Percentiles rank a stretch among this genome's conserved stretches.
Evolutionary conservation across 140 eudicot genomes (phyloP).

Genomic region (Erigeron philadelphicus): DNA sequence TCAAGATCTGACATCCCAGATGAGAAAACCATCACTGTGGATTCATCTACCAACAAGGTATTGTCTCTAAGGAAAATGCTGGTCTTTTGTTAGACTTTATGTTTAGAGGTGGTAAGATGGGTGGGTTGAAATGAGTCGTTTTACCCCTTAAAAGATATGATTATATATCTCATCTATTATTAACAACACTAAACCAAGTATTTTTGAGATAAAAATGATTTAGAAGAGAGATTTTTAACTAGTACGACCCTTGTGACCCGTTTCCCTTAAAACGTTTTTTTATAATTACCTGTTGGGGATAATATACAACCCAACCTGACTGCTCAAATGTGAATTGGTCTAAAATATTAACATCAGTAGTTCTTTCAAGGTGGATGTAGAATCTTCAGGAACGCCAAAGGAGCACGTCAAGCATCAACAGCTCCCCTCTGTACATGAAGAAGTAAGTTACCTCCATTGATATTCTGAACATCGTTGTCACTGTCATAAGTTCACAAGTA

Average conservation of each 20-base stretch:
- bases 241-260: no score
- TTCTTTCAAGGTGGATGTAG: conserved; percentile 39
- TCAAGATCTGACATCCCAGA: conserved; percentile 36
- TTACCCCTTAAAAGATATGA: no score
- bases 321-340: not conserved
- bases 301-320: not conserved
- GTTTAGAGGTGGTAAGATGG: not conserved
- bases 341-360: conserved; percentile 35
- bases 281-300: not conserved
- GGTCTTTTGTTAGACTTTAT: not conserved
- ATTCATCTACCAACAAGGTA: conserved; percentile 41
- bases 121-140: not conserved
- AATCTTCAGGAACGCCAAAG: conserved; percentile 32
- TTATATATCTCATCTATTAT: no score
- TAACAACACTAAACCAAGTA: no score
- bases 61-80: conserved; percentile 10
- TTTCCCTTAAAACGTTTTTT: not conserved
- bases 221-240: no score
- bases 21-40: conserved; percentile 50
- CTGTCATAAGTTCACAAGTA: not conserved
- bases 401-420: conserved; percentile 38
- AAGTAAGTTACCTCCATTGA: conserved; percentile 39
- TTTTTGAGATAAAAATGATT: no score
- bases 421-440: conserved; percentile 60
- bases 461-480: not conserved